Percentiles rank a stretch among this genome's conserved stretches.
phyloP scores from a whole-genome alignment of 2,329 filamentous ascomycete genomes.

The Apiospora hydei region DNA sequence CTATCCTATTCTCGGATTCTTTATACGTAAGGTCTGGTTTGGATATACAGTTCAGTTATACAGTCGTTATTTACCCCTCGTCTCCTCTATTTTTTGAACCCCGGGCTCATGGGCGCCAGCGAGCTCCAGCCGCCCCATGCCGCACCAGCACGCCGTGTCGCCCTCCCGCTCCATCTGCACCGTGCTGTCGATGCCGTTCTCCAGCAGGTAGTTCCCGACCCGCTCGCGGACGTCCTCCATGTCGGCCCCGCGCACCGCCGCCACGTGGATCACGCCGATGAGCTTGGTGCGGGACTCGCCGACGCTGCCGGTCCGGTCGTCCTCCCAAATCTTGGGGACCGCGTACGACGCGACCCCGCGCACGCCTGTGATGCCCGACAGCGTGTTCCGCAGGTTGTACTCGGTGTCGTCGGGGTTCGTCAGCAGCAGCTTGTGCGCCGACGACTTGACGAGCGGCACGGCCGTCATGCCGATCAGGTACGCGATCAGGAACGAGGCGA shows the following conservation, averaged over 20 bases:
- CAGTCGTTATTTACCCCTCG: background rate
- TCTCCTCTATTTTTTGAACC: background rate
- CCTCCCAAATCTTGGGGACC: slow-evolving; percentile 91
- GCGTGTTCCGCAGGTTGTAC: slow-evolving; percentile 84
- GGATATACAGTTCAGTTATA: slow-evolving; percentile 12
- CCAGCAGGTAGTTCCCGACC: slow-evolving; percentile 74
- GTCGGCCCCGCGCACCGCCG: slow-evolving; percentile 74
- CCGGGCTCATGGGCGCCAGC: slow-evolving; percentile 38
- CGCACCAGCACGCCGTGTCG: slow-evolving; percentile 71
- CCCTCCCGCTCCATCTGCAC: slow-evolving; percentile 90
- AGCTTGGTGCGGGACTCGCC: slow-evolving; percentile 57
- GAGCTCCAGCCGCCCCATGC: slow-evolving; percentile 47
- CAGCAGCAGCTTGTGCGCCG: slow-evolving; percentile 82
- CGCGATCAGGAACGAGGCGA: slow-evolving; percentile 93
- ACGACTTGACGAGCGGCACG: slow-evolving; percentile 84
- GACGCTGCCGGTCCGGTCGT: slow-evolving; percentile 64
- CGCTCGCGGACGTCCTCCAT: slow-evolving; percentile 84
- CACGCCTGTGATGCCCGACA: slow-evolving; percentile 83
- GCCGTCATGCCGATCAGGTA: slow-evolving; percentile 93
- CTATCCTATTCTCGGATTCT: background rate
- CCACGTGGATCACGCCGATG: slow-evolving; percentile 85
- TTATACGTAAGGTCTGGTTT: background rate
- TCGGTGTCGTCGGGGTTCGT: slow-evolving; percentile 86
- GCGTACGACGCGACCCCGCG: slow-evolving; percentile 86
- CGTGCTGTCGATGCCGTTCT: slow-evolving; percentile 79